phyloP scores from a whole-genome alignment of 768 basidiomycete genomes.

The Xerocomus brunneocitrinus region DNA sequence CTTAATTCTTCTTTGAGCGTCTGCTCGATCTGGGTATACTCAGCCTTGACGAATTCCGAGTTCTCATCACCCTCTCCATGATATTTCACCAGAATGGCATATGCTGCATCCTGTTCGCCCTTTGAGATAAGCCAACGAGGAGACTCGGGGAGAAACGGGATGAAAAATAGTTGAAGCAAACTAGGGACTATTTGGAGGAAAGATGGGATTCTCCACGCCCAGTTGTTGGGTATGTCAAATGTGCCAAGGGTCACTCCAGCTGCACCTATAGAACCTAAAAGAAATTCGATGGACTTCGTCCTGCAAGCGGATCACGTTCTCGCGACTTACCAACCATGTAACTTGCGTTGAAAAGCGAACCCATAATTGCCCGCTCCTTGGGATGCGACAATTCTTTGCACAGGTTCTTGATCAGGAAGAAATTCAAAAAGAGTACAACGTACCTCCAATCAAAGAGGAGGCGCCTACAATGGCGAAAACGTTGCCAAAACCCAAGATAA shows the following conservation, averaged over 20 bases:
- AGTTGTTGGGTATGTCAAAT: not conserved
- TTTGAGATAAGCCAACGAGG: not conserved
- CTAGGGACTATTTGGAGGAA: not conserved
- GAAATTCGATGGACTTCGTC: not conserved
- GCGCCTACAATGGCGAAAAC: not conserved
- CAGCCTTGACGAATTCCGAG: not conserved
- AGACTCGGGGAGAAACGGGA: not conserved
- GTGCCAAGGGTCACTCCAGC: not conserved
- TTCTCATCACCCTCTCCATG: not conserved
- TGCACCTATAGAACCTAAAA: not conserved
- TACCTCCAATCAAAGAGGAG: not conserved
- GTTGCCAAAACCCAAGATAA: not conserved
- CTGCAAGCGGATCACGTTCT: not conserved
- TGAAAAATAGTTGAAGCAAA: not conserved
- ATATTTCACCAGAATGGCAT: not conserved
- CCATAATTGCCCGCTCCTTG: not conserved
- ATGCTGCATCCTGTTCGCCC: not conserved
- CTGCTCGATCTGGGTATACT: not conserved
- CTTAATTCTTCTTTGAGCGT: not conserved
- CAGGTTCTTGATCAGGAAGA: not conserved
- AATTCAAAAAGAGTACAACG: not conserved
- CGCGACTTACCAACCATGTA: not conserved
- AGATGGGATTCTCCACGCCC: not conserved
- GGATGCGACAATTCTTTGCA: not conserved
- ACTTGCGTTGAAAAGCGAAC: not conserved